Base-by-base conservation (phyloP, 768 basidiomycete genomes). In the Tylopilus felleus region DNA sequence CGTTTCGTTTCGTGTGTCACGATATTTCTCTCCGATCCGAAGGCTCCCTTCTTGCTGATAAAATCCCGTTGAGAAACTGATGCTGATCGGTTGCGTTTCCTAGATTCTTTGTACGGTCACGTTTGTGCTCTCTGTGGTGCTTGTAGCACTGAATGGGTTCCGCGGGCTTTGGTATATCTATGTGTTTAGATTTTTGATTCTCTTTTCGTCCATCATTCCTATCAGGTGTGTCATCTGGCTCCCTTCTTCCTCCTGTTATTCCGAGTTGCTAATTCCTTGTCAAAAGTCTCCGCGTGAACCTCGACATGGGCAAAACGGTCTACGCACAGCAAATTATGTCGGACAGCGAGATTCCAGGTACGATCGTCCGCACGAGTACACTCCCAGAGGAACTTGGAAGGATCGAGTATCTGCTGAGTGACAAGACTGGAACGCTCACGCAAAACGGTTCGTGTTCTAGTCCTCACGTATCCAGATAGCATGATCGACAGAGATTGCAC, bases 221-320 rank as follows among this genome's bases (percentile, higher is more conserved):
- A 99, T 99, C 74, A 96, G 93, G 96, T 92, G 47, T 51, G 86
- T 69, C 46, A 21, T 25, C 39, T 31, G 27, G 28, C 28, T 12
- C 43, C 9, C 25, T 8, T 3, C n/a, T 19, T 2, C 9, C 14
- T 47, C 16, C 10, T 19, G 10, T 19, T 4, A 16, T 22, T 12
- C 12, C 13, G 14, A 10, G 16, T 33, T 13, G 23, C 52, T 59
- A 17, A 54, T 29, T 1, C 42, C 19, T 49, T 29, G 0, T 16
- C 16, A 14, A 49, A 7, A 98, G 95, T 78, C 76, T 99, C 51
- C 90, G 97, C n/a, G 96, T 99, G 49, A 99, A 99, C 63, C 80
- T 99, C 49, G 97, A 99, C 70, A 98, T 99, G 95, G 97, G 97
- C 52, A 99, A 99, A 74, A 98, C 95, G 1, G 90, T 98, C 40